These are phyloP conservation scores for Chlorella sp. DNA, from an alignment of 139 green algal species.

Conservation along the genomic window DNA sequence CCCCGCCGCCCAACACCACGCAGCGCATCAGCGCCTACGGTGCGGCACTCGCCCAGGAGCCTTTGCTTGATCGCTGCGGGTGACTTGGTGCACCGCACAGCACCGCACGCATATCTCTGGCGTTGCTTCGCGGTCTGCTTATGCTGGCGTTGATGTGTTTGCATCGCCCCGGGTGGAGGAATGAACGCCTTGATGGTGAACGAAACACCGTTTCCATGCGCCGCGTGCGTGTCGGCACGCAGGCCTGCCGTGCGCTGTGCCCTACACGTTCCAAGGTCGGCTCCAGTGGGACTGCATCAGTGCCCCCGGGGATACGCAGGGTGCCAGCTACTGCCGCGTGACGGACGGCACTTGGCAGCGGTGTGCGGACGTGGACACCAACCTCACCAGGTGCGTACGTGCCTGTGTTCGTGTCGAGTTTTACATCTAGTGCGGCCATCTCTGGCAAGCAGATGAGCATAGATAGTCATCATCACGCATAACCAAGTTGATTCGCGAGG, in stretches of 20 bases:
- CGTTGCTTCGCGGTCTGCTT: neutral
- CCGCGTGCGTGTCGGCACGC: neutral
- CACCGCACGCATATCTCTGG: neutral
- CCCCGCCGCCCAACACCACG: conserved; percentile 4
- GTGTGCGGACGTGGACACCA: neutral
- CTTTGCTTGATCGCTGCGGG: neutral
- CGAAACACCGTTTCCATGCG: neutral
- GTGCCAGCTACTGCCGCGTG: neutral
- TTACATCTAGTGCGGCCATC: too few relatives aligned
- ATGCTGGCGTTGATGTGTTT: neutral
- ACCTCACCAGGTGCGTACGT: too few relatives aligned
- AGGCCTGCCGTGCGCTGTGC: neutral
- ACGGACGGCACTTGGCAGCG: neutral
- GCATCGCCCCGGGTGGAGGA: neutral
- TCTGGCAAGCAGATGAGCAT: too few relatives aligned
- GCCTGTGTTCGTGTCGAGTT: too few relatives aligned
- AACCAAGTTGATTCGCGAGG: too few relatives aligned
- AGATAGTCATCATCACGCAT: too few relatives aligned
- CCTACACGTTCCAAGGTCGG: neutral
- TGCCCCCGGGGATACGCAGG: neutral
- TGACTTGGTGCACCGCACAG: neutral
- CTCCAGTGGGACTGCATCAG: neutral
- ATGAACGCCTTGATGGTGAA: neutral
- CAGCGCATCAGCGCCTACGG: conserved; percentile 4
- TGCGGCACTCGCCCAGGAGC: neutral